These are phyloP conservation scores for Corinectria fuckeliana DNA, from an alignment of 2,329 filamentous ascomycete species.

Conservation along the genomic window DNA sequence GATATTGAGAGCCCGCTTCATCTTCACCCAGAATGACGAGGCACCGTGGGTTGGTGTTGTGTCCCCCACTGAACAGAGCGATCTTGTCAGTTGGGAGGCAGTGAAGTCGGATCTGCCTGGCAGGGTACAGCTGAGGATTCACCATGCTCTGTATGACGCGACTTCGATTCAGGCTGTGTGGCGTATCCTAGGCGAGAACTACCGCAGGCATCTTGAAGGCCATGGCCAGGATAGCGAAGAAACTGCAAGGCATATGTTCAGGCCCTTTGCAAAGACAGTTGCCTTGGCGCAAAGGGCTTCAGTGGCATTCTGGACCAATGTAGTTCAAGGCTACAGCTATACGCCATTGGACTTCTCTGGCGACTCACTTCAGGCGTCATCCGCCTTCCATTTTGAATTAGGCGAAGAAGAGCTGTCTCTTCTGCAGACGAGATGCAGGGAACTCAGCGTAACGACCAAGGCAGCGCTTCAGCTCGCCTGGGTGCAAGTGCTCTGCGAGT, in stretches of 20 bases:
- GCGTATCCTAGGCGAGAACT: conserved; percentile 25
- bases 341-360: background rate
- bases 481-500: conserved; percentile 32
- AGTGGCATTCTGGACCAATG: background rate
- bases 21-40: conserved; percentile 27
- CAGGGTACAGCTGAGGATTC: conserved; percentile 25
- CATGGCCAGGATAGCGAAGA: background rate
- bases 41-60: conserved; percentile 36
- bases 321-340: background rate
- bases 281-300: background rate
- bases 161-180: conserved; percentile 27
- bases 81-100: conserved; percentile 24
- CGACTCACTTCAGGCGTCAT: background rate
- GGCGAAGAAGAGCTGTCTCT: background rate
- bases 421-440: conserved; percentile 23
- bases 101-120: background rate
- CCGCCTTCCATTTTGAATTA: background rate
- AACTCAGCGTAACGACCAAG: conserved; percentile 20
- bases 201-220: conserved; percentile 11
- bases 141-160: conserved; percentile 35
- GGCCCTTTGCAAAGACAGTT: background rate
- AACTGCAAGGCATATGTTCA: background rate
- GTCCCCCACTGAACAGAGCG: conserved; percentile 26
- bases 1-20: conserved; percentile 33
- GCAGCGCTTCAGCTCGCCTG: conserved; percentile 32